Conservation (phyloP, 1,139 yeast species). For the Blastobotrys elegans region DNA sequence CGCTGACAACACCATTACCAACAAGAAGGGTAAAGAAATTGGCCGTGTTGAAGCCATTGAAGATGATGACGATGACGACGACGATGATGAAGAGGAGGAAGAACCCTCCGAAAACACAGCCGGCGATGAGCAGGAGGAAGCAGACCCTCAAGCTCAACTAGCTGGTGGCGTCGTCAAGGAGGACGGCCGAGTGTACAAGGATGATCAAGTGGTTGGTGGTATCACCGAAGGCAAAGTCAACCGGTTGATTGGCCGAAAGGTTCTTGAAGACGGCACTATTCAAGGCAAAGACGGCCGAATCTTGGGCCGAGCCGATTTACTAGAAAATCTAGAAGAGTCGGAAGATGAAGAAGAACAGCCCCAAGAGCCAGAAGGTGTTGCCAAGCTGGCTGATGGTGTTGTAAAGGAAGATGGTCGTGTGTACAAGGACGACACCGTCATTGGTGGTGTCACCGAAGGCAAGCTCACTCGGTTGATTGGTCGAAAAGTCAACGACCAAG, state of each 20-base stretch:
- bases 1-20: not conserved
- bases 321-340: constrained; percentile 1
- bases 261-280: constrained; percentile 8
- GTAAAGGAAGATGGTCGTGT: not conserved
- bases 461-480: constrained; percentile 6
- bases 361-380: not conserved
- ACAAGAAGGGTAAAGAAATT: constrained; percentile 1
- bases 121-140: not conserved
- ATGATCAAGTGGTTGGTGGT: constrained; percentile 1
- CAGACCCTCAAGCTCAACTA: not conserved
- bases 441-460: not conserved
- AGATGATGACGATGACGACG: not conserved
- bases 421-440: not conserved
- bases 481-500: constrained; percentile 6
- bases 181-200: not conserved
- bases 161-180: not conserved
- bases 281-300: constrained; percentile 5
- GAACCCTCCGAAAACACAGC: not conserved
- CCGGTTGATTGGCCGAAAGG: constrained; percentile 5
- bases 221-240: constrained; percentile 4
- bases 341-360: not conserved
- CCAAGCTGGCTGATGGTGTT: not conserved
- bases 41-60: not conserved
- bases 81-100: not conserved
- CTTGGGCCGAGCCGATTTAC: constrained; percentile 3